Percentiles rank a stretch among this genome's conserved stretches.
Conservation (phyloP, 345 rosid genomes). For the Salix udensis region DNA sequence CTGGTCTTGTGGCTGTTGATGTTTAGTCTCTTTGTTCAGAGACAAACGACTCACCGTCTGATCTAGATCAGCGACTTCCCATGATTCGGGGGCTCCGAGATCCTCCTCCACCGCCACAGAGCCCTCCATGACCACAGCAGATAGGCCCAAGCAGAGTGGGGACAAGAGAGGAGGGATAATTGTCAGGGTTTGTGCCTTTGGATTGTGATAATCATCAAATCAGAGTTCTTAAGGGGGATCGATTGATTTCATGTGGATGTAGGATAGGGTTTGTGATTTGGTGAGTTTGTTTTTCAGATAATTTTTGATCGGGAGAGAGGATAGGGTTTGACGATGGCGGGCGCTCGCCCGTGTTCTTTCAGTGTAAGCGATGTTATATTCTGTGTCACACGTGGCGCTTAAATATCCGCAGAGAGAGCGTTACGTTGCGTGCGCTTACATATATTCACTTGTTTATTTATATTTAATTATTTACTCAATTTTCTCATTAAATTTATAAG, state of each 20-base stretch:
- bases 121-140: slow-evolving; percentile 46
- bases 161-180: not conserved
- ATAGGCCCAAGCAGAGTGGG: not conserved
- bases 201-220: not conserved
- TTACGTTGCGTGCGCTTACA: not conserved
- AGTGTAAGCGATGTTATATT: not conserved
- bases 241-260: slow-evolving; percentile 17
- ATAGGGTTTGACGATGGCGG: not conserved
- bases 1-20: not conserved
- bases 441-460: not conserved
- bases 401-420: not conserved
- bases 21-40: slow-evolving; percentile 33
- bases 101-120: slow-evolving; percentile 69
- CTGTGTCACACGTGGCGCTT: not conserved
- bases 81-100: slow-evolving; percentile 73
- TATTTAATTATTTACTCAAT: not conserved
- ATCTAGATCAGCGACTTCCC: slow-evolving; percentile 83
- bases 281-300: not conserved
- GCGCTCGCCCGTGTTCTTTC: not conserved
- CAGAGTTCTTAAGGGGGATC: not conserved
- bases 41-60: slow-evolving; percentile 63
- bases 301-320: not conserved
- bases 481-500: too few relatives aligned
- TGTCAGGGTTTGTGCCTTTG: slow-evolving; percentile 9
- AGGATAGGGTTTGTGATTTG: slow-evolving; percentile 13